phyloP scores from a whole-genome alignment of 164 flowering plant genomes.

The Platanus orientalis region DNA sequence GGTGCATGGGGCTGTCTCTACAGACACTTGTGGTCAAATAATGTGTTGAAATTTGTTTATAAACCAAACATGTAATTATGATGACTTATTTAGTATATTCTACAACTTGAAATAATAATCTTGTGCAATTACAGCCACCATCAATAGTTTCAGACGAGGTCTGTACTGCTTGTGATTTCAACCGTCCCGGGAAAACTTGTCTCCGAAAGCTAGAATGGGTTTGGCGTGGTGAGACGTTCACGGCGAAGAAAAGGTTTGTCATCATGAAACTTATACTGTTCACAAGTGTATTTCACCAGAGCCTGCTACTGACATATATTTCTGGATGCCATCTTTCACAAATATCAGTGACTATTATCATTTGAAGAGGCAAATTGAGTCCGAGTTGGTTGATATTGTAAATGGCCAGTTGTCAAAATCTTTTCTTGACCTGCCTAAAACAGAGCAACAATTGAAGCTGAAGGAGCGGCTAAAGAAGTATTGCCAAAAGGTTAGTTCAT shows the following conservation, averaged over 20 bases:
- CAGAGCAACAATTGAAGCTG: slow-evolving; percentile 74
- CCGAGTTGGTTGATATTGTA: slow-evolving; percentile 67
- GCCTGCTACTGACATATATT: slow-evolving; percentile 5
- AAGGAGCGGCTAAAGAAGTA: slow-evolving; percentile 95
- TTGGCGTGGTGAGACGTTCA: slow-evolving; percentile 96
- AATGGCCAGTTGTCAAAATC: slow-evolving; percentile 61
- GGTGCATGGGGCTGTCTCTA: too few species aligned
- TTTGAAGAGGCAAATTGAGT: slow-evolving; percentile 94
- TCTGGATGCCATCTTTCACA: neutral
- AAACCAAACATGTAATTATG: too few species aligned
- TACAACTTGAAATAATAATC: too few species aligned
- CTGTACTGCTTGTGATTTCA: slow-evolving; percentile 98
- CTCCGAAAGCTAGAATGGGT: slow-evolving; percentile 99
- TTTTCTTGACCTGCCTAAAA: slow-evolving; percentile 81
- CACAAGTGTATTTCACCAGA: neutral
- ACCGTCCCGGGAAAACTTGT: slow-evolving; percentile 97
- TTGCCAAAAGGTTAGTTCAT: slow-evolving; percentile 76
- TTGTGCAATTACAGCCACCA: slow-evolving; percentile 65
- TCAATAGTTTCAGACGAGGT: slow-evolving; percentile 93
- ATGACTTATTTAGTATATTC: too few species aligned
- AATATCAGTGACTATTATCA: slow-evolving; percentile 84
- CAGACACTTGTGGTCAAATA: too few species aligned
- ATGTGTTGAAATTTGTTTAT: neutral
- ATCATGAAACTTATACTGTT: slow-evolving; percentile 12
- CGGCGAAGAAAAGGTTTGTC: slow-evolving; percentile 85